Evolutionary conservation across 495 filamentous ascomycete species (phyloP).

Genomic region (Aspergillus saccharolyticus): DNA sequence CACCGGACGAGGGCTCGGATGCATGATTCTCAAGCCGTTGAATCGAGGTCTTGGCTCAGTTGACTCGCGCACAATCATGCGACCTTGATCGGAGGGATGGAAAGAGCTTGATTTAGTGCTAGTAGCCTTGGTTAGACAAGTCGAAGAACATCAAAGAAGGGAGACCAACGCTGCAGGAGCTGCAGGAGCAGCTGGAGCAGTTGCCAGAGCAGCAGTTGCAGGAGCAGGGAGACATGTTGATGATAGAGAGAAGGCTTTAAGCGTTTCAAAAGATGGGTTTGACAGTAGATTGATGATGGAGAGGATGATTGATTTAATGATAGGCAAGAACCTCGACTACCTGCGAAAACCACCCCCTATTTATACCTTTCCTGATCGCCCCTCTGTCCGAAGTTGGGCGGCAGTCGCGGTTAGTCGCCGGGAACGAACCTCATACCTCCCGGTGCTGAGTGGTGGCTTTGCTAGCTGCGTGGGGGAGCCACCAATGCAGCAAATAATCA

Average conservation of each 20-base stretch:
- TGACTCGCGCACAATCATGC: not conserved
- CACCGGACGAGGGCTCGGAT: not conserved
- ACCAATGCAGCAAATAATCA: not conserved
- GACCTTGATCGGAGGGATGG: not conserved
- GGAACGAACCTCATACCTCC: not conserved
- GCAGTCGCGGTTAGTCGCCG: not conserved
- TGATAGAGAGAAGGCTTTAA: not conserved
- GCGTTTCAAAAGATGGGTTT: not conserved
- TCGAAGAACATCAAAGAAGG: not conserved
- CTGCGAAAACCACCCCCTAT: not conserved
- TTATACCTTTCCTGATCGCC: conserved; percentile 1
- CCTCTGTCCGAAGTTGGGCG: not conserved
- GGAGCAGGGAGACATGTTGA: conserved; percentile 5
- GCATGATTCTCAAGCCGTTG: not conserved
- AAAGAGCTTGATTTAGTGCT: not conserved
- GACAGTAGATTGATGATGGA: not conserved
- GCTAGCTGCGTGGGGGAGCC: not conserved
- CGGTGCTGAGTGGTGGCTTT: not conserved
- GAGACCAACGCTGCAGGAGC: conserved; percentile 2
- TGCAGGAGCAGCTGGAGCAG: conserved; percentile 5
- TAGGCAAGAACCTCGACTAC: not conserved
- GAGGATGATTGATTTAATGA: not conserved
- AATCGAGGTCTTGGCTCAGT: not conserved
- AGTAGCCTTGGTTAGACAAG: not conserved
- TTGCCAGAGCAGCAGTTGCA: conserved; percentile 5